These are phyloP conservation scores for Acacia crassicarpa DNA, from an alignment of 306 rosid genomes.

Conservation along the genomic window DNA sequence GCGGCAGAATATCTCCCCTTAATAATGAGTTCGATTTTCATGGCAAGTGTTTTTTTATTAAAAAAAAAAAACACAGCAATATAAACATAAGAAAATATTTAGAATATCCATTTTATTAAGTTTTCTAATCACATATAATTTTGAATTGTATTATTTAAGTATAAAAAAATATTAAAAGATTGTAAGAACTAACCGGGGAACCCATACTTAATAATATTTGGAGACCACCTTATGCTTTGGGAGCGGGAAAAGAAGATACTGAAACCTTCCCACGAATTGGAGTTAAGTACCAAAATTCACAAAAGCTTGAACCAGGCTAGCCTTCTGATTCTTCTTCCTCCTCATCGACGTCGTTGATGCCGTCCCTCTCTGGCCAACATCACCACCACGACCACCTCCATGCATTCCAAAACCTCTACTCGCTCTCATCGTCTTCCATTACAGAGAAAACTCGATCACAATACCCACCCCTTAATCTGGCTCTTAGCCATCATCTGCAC, in stretches of 20 bases:
- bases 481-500: conserved; percentile 61
- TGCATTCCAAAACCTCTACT: background rate
- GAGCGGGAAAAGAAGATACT: conserved; percentile 76
- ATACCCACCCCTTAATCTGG: conserved; percentile 71
- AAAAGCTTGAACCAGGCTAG: background rate
- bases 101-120: too few relatives aligned
- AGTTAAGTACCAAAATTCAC: conserved; percentile 23
- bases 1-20: too few relatives aligned
- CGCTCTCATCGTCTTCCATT: background rate
- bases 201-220: background rate
- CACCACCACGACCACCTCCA: background rate
- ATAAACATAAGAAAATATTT: too few relatives aligned
- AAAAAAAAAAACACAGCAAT: too few relatives aligned
- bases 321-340: background rate
- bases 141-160: too few relatives aligned
- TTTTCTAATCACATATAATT: too few relatives aligned
- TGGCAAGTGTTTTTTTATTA: too few relatives aligned
- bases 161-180: background rate
- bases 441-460: background rate
- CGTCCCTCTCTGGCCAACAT: conserved; percentile 21
- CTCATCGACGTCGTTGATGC: conserved; percentile 22
- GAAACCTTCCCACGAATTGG: conserved; percentile 55
- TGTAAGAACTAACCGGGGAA: background rate
- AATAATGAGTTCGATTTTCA: too few relatives aligned
- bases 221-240: conserved; percentile 39